A percentile compares a stretch with the other conserved stretches of the same genome.
phyloP scores from a whole-genome alignment of 2,329 filamentous ascomycete species.

The Onygenales sp. region DNA sequence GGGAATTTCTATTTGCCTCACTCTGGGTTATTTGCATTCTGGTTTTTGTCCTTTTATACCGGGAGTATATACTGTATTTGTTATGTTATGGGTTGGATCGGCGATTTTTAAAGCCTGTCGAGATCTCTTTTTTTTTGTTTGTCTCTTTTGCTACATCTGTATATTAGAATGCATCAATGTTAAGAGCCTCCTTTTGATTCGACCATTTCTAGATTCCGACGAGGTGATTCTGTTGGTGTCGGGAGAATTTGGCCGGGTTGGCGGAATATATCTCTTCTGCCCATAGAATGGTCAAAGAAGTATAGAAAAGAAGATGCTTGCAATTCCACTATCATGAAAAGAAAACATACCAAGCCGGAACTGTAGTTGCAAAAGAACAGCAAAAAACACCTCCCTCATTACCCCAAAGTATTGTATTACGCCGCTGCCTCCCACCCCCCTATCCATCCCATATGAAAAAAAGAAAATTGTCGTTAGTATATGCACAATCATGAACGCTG shows the following conservation, averaged over 20 bases:
- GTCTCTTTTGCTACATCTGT: not conserved
- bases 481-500: no score
- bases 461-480: not conserved
- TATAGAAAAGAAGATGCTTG: no score
- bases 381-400: no score
- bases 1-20: not conserved
- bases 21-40: not conserved
- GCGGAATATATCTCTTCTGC: no score
- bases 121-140: not conserved
- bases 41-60: not conserved
- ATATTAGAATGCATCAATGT: not conserved
- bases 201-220: not conserved
- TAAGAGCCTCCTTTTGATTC: not conserved
- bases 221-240: not conserved
- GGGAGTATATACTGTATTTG: conserved; percentile 2
- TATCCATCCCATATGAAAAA: not conserved
- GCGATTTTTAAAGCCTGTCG: not conserved
- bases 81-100: not conserved
- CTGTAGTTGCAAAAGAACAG: no score
- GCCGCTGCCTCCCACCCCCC: no score
- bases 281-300: no score
- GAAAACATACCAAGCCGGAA: no score
- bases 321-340: no score
- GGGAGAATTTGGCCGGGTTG: no score
- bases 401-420: no score